Evolutionary conservation across 768 basidiomycete genomes (phyloP).

Genomic region (Amyloporia xantha): DNA sequence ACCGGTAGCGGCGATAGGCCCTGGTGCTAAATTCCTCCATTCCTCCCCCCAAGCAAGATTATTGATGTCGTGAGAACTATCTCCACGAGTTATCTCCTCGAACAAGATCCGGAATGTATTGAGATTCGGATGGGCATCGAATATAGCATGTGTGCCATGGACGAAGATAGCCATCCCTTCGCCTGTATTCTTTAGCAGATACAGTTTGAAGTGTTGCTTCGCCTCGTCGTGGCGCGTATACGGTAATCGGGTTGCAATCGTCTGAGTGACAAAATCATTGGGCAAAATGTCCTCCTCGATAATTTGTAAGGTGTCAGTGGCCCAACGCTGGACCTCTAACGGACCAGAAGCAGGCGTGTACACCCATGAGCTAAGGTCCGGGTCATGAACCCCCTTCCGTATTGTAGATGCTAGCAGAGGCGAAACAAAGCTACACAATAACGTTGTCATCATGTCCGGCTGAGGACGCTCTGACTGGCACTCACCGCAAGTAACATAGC

Average conservation of each 20-base stretch:
- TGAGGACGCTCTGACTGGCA: too few species aligned
- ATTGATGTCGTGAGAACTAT: not conserved
- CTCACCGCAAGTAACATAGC: not conserved
- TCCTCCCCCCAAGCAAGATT: constrained; percentile 1
- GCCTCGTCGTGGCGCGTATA: not conserved
- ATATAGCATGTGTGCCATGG: constrained; percentile 3
- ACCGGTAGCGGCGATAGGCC: constrained; percentile 2
- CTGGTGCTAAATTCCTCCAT: constrained; percentile 1
- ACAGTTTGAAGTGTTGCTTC: not conserved
- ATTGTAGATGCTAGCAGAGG: not conserved
- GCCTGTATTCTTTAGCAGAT: not conserved
- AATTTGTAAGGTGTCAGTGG: not conserved
- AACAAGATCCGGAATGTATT: not conserved
- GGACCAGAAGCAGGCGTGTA: not conserved
- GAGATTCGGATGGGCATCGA: constrained; percentile 4
- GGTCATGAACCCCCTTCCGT: not conserved
- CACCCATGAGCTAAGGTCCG: not conserved
- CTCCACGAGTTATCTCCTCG: not conserved
- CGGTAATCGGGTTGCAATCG: not conserved
- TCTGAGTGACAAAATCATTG: not conserved
- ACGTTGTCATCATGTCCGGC: not conserved
- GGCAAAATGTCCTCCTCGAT: not conserved
- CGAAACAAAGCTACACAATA: not conserved
- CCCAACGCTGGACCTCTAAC: not conserved
- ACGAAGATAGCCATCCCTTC: not conserved